phyloP scores from a whole-genome alignment of 2,329 filamentous ascomycete genomes.

The Cucurbitaria berberidis region DNA sequence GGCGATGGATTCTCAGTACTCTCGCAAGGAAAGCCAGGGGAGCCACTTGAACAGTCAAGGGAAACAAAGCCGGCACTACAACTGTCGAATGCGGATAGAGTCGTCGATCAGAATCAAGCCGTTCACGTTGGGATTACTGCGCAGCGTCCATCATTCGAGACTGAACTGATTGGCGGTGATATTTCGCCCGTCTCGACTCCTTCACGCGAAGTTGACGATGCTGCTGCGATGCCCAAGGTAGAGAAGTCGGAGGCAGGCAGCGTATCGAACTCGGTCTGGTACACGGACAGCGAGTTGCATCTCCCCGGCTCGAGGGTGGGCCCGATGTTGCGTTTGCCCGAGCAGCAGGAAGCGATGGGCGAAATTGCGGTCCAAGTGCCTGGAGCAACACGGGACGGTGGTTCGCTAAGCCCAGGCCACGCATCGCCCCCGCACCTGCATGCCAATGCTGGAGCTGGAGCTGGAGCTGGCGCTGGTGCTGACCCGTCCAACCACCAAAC shows the following conservation, averaged over 20 bases:
- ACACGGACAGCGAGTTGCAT: constrained; percentile 17
- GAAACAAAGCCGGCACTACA: neutral
- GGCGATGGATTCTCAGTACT: neutral
- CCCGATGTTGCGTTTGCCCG: neutral
- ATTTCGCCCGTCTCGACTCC: constrained; percentile 32
- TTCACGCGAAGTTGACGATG: constrained; percentile 13
- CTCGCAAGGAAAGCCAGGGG: neutral
- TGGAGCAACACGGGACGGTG: constrained; percentile 11
- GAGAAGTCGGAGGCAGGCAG: constrained; percentile 3
- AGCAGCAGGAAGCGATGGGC: neutral
- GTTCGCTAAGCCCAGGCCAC: constrained; percentile 12
- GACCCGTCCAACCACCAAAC: constrained; percentile 15
- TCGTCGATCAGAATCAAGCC: neutral
- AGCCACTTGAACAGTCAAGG: neutral
- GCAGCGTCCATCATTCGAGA: constrained; percentile 27
- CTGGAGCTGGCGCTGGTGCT: too few relatives aligned
- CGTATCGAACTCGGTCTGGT: constrained; percentile 5
- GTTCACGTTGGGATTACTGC: neutral
- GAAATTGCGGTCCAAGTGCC: constrained; percentile 1
- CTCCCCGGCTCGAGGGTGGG: neutral
- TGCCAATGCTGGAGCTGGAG: constrained; percentile 12
- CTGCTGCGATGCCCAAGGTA: constrained; percentile 4
- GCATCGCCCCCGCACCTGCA: constrained; percentile 4
- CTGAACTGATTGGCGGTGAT: constrained; percentile 32
- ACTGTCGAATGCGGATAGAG: neutral